Percentiles rank a stretch among this genome's conserved stretches.
phyloP scores from a whole-genome alignment of 768 basidiomycete species.

The Suillus occidentalis region DNA sequence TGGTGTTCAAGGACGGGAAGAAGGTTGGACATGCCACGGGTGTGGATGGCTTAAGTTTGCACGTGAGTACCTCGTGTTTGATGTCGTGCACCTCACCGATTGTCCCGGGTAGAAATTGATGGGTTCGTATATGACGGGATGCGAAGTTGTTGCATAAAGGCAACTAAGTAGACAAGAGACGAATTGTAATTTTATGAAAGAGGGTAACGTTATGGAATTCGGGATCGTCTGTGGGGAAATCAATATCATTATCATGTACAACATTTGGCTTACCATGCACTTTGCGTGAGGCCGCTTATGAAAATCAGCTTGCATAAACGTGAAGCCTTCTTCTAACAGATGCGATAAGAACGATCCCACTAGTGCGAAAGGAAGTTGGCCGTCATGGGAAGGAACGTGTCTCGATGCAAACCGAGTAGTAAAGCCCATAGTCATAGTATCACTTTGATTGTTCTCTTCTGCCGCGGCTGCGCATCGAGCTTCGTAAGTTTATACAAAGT shows the following conservation, averaged over 20 bases:
- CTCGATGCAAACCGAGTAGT: not conserved
- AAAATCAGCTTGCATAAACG: not conserved
- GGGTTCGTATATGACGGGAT: conserved; percentile 16
- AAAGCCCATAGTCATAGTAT: not conserved
- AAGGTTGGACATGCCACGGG: conserved; percentile 25
- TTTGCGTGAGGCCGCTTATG: not conserved
- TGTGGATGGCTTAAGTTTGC: conserved; percentile 25
- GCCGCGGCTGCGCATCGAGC: not conserved
- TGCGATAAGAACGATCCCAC: not conserved
- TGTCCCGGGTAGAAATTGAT: conserved; percentile 19
- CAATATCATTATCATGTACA: not conserved
- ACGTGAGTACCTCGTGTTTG: conserved; percentile 21
- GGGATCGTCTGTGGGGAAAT: conserved; percentile 3
- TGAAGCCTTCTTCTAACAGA: not conserved
- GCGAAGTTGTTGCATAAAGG: not conserved
- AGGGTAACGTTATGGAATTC: not conserved
- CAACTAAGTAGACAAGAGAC: not conserved
- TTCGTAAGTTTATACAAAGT: not conserved
- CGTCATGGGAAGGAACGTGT: conserved; percentile 2
- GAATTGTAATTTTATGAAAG: not conserved
- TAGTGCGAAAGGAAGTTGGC: not conserved
- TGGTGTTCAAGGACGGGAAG: conserved; percentile 33
- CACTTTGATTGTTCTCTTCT: not conserved
- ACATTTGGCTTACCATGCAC: not conserved
- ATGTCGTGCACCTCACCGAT: not conserved